Base-by-base conservation (phyloP, 768 basidiomycete genomes). In the Coprinopsis sp. region DNA sequence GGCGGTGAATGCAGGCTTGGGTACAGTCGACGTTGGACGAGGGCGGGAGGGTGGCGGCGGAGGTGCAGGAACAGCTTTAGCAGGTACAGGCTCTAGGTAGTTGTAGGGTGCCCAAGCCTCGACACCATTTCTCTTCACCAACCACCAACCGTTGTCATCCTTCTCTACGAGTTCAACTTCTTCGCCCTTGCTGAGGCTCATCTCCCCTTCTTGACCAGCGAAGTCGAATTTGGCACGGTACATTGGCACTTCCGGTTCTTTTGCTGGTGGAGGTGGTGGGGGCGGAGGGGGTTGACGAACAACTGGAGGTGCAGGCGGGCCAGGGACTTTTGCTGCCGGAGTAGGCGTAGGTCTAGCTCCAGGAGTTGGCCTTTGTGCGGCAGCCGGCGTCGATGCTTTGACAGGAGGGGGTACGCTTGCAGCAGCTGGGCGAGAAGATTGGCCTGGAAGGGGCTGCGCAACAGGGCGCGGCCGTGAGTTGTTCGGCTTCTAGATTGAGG, bases 71-170 rank as follows among this genome's bases (percentile, higher is more conserved):
- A 79, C 80, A 2, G 81, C 75, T 53, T 77, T 81, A 18, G 78
- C 78, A 14, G 83, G 82, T 4, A 85, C 78, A 27, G 86, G 74
- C 61, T 96, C 93, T 6, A 95, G 81, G 59, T 93, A 96, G 63
- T 91, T 93, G 54, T 85, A 83, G 2, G 96, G 96, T 16, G 94
- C 91, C 93, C 94, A 99, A 12, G 91, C 96, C 61, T 97, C 92
- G 14, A 70, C 66, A 2, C 77, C 78, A 43, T 74, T 77, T 65
- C 87, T 91, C 74, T 85, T 89, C 47, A 97, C 86, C 25, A 96
- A 74, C 95, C 96, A 98, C 96, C 96, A 99, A 2, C 95, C 96
- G 56, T 95, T 95, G 50, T 93, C 82, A 52, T 93, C 84, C 59
- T 96, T 92, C 70, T 95, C 85, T 25, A 93, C 72, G 16, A 98